A percentile compares a stretch with the other conserved stretches of the same genome.
phyloP scores from a whole-genome alignment of 2,329 filamentous ascomycete species.

The Colletotrichum somersetense region DNA sequence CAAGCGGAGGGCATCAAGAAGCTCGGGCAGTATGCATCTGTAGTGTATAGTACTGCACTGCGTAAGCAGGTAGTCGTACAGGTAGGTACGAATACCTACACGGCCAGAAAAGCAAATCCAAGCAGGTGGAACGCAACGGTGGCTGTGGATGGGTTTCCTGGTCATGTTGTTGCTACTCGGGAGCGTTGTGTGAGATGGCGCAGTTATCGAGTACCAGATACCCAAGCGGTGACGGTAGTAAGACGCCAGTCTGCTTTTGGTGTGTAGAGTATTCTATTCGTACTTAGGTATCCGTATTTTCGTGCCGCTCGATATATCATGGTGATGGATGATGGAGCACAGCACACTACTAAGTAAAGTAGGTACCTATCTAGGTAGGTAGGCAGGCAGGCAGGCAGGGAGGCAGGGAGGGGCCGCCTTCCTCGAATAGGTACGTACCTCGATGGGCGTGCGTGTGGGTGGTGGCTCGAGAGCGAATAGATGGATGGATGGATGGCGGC shows the following conservation, averaged over 20 bases:
- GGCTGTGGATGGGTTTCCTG: background rate
- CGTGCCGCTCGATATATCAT: background rate
- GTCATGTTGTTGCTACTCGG: constrained; percentile 5
- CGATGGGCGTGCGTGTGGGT: background rate
- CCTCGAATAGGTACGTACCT: too few relatives aligned
- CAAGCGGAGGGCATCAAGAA: background rate
- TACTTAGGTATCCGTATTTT: background rate
- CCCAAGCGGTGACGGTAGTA: background rate
- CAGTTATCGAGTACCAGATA: constrained; percentile 4
- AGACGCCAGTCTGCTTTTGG: constrained; percentile 3
- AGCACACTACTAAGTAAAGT: too few relatives aligned
- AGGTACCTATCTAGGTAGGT: too few relatives aligned
- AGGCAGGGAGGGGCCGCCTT: too few relatives aligned
- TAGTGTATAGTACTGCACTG: too few relatives aligned
- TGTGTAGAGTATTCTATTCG: background rate
- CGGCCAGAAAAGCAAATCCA: constrained; percentile 13
- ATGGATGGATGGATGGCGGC: too few relatives aligned
- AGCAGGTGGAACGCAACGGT: constrained; percentile 32
- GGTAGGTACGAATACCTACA: too few relatives aligned
- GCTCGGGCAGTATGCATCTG: background rate
- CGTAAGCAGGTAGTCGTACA: too few relatives aligned
- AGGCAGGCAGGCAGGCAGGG: too few relatives aligned
- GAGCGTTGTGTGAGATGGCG: background rate
- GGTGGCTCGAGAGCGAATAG: background rate
- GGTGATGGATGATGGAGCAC: background rate